Conservation (phyloP, 2,329 filamentous ascomycete genomes). For the Pezicula rhizophila region DNA sequence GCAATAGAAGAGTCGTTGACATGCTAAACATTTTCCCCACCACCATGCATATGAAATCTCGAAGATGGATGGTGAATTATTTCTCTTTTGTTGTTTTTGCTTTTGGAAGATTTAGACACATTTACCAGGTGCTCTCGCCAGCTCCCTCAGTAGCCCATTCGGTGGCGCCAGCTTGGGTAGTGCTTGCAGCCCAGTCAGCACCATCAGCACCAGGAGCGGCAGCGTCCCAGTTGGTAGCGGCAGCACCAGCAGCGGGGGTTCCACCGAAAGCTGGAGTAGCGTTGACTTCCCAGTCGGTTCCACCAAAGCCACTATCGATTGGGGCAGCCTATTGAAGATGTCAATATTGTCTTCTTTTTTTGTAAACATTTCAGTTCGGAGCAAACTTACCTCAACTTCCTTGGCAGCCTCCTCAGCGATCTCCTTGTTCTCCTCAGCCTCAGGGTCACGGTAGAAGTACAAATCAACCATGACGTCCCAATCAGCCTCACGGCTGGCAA, state of each 20-base stretch:
- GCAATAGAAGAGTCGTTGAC: slow-evolving; percentile 6
- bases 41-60: neutral
- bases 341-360: too few relatives aligned
- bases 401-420: slow-evolving; percentile 75
- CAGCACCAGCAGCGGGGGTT: slow-evolving; percentile 48
- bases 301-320: slow-evolving; percentile 72
- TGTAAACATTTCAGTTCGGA: too few relatives aligned
- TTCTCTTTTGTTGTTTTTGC: slow-evolving; percentile 7
- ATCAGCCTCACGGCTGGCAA: slow-evolving; percentile 89
- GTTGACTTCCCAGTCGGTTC: slow-evolving; percentile 78
- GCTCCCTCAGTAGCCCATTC: slow-evolving; percentile 36
- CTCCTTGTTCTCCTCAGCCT: slow-evolving; percentile 99
- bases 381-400: slow-evolving; percentile 51
- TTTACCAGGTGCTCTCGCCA: slow-evolving; percentile 40
- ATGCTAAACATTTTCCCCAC: slow-evolving; percentile 17
- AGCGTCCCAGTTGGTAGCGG: slow-evolving; percentile 55
- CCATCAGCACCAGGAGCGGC: slow-evolving; percentile 55
- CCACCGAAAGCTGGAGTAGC: slow-evolving; percentile 57
- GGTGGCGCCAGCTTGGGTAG: slow-evolving; percentile 33
- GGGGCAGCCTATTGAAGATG: slow-evolving; percentile 42
- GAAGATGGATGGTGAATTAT: neutral
- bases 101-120: slow-evolving; percentile 4
- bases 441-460: slow-evolving; percentile 99
- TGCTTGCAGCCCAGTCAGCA: slow-evolving; percentile 47
- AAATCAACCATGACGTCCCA: slow-evolving; percentile 99